Conservation (phyloP, 2,329 filamentous ascomycete genomes). For the Metarhizium anisopliae region DNA sequence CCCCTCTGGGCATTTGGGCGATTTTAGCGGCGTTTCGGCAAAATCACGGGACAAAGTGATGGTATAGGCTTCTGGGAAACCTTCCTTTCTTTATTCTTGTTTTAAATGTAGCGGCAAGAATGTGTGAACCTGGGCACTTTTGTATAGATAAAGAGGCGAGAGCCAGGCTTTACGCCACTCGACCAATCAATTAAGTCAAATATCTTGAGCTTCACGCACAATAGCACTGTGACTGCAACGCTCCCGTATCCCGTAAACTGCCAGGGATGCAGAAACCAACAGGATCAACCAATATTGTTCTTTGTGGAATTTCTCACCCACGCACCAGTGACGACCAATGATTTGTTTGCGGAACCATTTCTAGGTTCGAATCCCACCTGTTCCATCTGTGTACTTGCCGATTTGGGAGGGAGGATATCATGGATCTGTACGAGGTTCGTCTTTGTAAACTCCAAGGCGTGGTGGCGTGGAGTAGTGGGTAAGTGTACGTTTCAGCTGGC, state of each 20-base stretch:
- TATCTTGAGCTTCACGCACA: not conserved
- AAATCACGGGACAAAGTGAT: not conserved
- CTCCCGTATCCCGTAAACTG: not conserved
- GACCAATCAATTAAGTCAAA: not conserved
- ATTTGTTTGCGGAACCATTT: too few species aligned
- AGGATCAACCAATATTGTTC: too few species aligned
- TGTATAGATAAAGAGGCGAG: conserved; percentile 7
- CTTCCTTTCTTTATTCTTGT: not conserved
- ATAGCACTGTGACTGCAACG: not conserved
- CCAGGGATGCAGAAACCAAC: too few species aligned
- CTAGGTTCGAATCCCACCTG: too few species aligned
- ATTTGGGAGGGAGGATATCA: too few species aligned
- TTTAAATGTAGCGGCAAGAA: not conserved
- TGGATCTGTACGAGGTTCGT: too few species aligned
- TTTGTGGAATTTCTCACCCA: too few species aligned
- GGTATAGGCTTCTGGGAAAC: not conserved
- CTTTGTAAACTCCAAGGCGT: too few species aligned
- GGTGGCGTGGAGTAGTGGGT: too few species aligned
- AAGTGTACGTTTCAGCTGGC: too few species aligned
- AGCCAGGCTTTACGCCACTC: conserved; percentile 5
- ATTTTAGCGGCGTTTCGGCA: conserved; percentile 4
- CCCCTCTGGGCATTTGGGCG: not conserved
- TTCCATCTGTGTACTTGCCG: too few species aligned
- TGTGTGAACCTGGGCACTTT: not conserved
- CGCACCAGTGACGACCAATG: too few species aligned